Conservation (phyloP, 2,329 filamentous ascomycete species). For the Cladosporium sphaerospermum region DNA sequence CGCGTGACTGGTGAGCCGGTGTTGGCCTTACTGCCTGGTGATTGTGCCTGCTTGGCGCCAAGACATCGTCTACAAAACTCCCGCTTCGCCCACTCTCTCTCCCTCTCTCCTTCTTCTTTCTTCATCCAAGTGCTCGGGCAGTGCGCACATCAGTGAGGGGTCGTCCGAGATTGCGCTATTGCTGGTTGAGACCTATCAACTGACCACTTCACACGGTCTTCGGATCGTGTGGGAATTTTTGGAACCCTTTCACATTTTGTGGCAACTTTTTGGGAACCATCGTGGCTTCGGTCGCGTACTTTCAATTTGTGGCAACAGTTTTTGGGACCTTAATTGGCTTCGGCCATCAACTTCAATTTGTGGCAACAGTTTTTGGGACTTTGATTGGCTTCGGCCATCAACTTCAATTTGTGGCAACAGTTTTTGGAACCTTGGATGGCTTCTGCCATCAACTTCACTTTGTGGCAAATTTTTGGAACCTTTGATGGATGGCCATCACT, state of each 20-base stretch:
- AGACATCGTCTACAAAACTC: not conserved
- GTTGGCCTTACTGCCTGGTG: not conserved
- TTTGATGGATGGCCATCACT: not conserved
- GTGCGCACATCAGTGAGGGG: constrained; percentile 82
- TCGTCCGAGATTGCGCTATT: constrained; percentile 82
- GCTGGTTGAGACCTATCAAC: constrained; percentile 80
- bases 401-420: no score
- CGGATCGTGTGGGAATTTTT: constrained; percentile 75
- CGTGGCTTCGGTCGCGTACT: not conserved
- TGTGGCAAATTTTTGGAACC: not conserved
- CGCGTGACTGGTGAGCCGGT: not conserved
- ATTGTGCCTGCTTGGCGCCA: not conserved
- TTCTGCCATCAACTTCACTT: no score
- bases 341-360: not conserved
- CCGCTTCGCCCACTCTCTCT: not conserved
- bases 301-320: not conserved
- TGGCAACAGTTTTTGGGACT: no score
- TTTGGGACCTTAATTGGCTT: not conserved
- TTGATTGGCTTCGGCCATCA: no score
- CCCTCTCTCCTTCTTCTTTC: not conserved
- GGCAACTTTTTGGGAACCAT: not conserved
- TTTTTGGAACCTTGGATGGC: no score
- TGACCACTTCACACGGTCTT: constrained; percentile 68
- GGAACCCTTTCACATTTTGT: constrained; percentile 26
- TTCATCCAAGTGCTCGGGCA: constrained; percentile 64